These are phyloP conservation scores for Tuber calosporum DNA, from an alignment of 495 filamentous ascomycete species.

Conservation along the genomic window DNA sequence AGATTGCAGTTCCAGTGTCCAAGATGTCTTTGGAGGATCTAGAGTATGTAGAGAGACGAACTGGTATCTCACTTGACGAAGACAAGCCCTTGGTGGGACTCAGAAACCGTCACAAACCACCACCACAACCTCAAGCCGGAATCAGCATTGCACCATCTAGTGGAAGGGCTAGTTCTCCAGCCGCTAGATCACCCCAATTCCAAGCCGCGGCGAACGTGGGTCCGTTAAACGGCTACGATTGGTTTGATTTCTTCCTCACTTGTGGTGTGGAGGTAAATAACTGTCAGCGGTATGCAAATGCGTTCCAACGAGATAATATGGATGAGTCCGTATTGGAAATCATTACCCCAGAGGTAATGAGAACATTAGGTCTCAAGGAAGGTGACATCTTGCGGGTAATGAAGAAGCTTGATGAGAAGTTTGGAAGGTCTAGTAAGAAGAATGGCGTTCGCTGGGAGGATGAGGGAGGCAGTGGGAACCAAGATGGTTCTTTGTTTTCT, in stretches of 20 bases:
- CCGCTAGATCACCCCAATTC: slow-evolving; percentile 28
- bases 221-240: slow-evolving; percentile 75
- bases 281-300: slow-evolving; percentile 86
- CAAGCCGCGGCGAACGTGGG: slow-evolving; percentile 46
- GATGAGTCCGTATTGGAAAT: slow-evolving; percentile 84
- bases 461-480: slow-evolving; percentile 42
- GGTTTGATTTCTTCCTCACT: slow-evolving; percentile 96
- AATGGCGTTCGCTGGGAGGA: slow-evolving; percentile 53
- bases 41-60: slow-evolving; percentile 81
- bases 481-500: slow-evolving; percentile 69
- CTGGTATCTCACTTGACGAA: slow-evolving; percentile 86
- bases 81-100: slow-evolving; percentile 91
- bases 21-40: slow-evolving; percentile 96
- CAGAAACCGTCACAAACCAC: slow-evolving; percentile 44
- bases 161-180: slow-evolving; percentile 13
- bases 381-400: slow-evolving; percentile 94
- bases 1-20: slow-evolving; percentile 87
- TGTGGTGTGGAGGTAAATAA: slow-evolving; percentile 85
- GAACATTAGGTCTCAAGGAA: slow-evolving; percentile 83
- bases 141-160: slow-evolving; percentile 27
- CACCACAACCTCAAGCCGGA: slow-evolving; percentile 29
- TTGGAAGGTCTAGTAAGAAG: slow-evolving; percentile 52
- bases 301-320: slow-evolving; percentile 86
- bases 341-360: slow-evolving; percentile 69
- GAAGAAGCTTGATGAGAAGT: slow-evolving; percentile 79